Conservation (phyloP, 2,329 filamentous ascomycete genomes). For the Westerdykella sp. region DNA sequence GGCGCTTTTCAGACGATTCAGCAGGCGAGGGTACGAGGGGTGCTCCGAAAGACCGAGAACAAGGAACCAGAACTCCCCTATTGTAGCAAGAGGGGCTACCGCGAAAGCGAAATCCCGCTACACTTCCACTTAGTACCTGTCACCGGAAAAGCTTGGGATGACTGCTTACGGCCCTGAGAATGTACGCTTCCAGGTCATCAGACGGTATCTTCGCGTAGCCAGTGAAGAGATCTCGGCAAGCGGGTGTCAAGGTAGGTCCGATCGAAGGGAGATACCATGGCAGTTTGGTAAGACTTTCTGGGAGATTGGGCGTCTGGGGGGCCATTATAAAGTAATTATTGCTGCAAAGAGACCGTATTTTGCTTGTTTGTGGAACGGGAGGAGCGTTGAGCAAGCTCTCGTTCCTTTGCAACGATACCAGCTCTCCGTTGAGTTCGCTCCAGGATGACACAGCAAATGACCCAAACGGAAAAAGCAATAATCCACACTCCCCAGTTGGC, state of each 20-base stretch:
- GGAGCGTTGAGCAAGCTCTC: too few species aligned
- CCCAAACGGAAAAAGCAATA: neutral
- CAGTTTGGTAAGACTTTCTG: neutral
- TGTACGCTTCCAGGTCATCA: neutral
- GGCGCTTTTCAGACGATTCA: neutral
- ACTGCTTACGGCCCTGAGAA: too few species aligned
- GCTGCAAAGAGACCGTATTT: too few species aligned
- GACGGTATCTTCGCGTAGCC: neutral
- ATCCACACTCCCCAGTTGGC: neutral
- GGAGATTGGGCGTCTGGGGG: neutral
- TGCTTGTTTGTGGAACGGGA: too few species aligned
- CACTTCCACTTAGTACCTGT: neutral
- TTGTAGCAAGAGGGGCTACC: neutral
- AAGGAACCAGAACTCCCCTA: constrained; percentile 1
- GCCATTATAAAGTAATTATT: neutral
- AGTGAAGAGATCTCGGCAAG: neutral
- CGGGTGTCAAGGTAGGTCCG: neutral
- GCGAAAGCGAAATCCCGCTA: neutral
- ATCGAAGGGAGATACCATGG: neutral
- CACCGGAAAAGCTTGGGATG: too few species aligned
- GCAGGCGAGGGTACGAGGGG: neutral
- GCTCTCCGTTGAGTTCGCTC: neutral
- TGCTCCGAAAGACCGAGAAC: constrained; percentile 1
- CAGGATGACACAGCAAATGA: neutral
- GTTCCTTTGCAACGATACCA: too few species aligned